phyloP scores from a whole-genome alignment of 2,329 filamentous ascomycete genomes.

The Sordariomycetes sp. region DNA sequence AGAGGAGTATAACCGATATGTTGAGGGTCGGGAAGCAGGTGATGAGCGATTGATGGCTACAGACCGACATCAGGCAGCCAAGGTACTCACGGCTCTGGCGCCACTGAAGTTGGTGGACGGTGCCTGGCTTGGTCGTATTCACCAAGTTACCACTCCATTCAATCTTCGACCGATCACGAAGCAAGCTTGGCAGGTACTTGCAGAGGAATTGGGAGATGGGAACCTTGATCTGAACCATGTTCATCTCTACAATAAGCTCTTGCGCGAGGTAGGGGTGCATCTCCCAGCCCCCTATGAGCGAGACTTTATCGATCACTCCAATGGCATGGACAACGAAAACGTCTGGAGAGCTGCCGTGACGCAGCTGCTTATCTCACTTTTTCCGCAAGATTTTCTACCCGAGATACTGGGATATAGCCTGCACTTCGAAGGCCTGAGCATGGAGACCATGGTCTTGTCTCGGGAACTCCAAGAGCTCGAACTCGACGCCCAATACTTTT shows the following conservation, averaged over 20 bases:
- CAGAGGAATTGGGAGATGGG: not conserved
- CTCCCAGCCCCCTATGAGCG: not conserved
- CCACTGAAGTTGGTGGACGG: conserved; percentile 34
- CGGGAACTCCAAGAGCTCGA: conserved; percentile 32
- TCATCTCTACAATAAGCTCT: not conserved
- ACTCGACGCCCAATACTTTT: conserved; percentile 35
- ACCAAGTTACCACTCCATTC: conserved; percentile 33
- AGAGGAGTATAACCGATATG: conserved; percentile 3
- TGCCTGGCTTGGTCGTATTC: conserved; percentile 35
- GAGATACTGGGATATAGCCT: conserved; percentile 43
- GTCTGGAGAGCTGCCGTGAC: conserved; percentile 32
- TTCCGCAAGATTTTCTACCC: conserved; percentile 36
- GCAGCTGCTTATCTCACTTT: conserved; percentile 36
- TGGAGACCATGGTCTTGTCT: conserved; percentile 9
- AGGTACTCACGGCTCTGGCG: conserved; percentile 6
- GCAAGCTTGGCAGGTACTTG: not conserved
- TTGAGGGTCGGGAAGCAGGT: conserved; percentile 5
- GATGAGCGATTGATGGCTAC: too few relatives aligned
- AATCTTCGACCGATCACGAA: conserved; percentile 12
- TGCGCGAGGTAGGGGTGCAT: not conserved
- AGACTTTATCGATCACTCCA: too few relatives aligned
- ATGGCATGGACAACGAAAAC: conserved; percentile 1
- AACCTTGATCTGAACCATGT: not conserved
- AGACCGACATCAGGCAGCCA: too few relatives aligned
- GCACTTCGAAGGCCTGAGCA: conserved; percentile 8